These are phyloP conservation scores for Nitzschia sp. DNA, from an alignment of 108 stramenopile species.

Conservation along the genomic window DNA sequence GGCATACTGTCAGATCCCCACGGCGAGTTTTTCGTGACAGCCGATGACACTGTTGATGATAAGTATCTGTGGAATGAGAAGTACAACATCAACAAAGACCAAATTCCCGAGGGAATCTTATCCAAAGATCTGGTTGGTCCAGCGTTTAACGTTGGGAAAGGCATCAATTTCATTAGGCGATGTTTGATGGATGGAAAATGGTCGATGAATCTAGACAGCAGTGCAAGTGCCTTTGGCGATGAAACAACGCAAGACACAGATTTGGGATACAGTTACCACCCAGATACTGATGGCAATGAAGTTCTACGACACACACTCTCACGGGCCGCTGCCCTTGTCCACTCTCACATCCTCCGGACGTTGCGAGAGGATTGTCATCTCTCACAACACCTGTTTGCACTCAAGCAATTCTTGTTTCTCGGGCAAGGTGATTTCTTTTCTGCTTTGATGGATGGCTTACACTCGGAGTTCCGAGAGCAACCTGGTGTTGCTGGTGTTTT, in stretches of 20 bases:
- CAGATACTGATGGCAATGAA: conserved; percentile 9
- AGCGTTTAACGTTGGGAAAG: conserved; percentile 87
- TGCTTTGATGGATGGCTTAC: conserved; percentile 82
- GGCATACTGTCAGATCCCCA: conserved; percentile 65
- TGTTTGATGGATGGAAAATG: conserved; percentile 76
- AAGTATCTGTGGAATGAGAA: conserved; percentile 75
- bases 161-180: conserved; percentile 91
- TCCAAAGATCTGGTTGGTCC: conserved; percentile 56
- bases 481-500: conserved; percentile 63
- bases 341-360: conserved; percentile 71
- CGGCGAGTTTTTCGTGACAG: conserved; percentile 80
- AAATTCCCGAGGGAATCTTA: conserved; percentile 82
- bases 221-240: not conserved
- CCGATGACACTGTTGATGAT: conserved; percentile 24
- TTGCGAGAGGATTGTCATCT: conserved; percentile 75
- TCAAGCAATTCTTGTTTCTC: conserved; percentile 93
- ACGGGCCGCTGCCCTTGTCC: conserved; percentile 52
- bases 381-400: conserved; percentile 81
- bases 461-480: conserved; percentile 54
- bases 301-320: conserved; percentile 39
- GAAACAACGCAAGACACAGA: conserved; percentile 26
- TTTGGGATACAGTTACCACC: conserved; percentile 32
- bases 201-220: conserved; percentile 42
- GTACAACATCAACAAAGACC: conserved; percentile 62
- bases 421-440: conserved; percentile 97